phyloP scores from a whole-genome alignment of 306 rosid species.

The Ceratonia siliqua region DNA sequence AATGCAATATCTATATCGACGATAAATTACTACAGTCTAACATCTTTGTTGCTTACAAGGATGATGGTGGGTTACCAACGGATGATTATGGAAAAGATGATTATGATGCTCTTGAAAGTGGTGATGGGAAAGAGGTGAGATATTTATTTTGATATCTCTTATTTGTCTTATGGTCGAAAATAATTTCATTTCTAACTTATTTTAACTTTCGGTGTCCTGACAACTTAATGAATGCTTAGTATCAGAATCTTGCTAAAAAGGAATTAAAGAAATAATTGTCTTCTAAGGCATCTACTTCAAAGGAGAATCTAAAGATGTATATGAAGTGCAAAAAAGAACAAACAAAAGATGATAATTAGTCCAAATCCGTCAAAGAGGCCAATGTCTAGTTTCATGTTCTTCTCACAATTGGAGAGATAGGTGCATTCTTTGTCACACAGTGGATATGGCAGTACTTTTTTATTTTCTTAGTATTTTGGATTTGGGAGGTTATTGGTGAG shows the following conservation, averaged over 20 bases:
- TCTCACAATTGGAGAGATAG: conserved; percentile 66
- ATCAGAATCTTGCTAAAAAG: conserved; percentile 64
- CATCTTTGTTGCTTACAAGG: conserved; percentile 56
- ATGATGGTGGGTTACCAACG: conserved; percentile 67
- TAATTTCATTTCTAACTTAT: background rate
- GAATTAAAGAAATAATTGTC: conserved; percentile 48
- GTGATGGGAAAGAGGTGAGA: conserved; percentile 61
- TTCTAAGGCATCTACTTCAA: conserved; percentile 58
- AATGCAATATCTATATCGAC: too few species aligned
- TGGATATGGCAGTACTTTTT: background rate
- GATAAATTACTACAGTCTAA: conserved; percentile 57
- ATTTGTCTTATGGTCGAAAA: background rate
- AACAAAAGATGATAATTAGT: conserved; percentile 66
- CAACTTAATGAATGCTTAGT: conserved; percentile 22
- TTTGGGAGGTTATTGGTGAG: too few species aligned
- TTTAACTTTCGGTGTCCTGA: background rate
- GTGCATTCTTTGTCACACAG: conserved; percentile 33
- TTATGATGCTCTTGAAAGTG: conserved; percentile 60
- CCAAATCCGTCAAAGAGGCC: conserved; percentile 74
- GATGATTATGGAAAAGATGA: conserved; percentile 70
- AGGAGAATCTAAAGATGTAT: conserved; percentile 55
- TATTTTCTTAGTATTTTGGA: too few species aligned
- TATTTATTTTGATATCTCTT: too few species aligned
- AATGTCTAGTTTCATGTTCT: conserved; percentile 69
- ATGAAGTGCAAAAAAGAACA: conserved; percentile 65